Base-by-base conservation (phyloP, 495 filamentous ascomycete genomes). In the Talaromyces nanjingensis region DNA sequence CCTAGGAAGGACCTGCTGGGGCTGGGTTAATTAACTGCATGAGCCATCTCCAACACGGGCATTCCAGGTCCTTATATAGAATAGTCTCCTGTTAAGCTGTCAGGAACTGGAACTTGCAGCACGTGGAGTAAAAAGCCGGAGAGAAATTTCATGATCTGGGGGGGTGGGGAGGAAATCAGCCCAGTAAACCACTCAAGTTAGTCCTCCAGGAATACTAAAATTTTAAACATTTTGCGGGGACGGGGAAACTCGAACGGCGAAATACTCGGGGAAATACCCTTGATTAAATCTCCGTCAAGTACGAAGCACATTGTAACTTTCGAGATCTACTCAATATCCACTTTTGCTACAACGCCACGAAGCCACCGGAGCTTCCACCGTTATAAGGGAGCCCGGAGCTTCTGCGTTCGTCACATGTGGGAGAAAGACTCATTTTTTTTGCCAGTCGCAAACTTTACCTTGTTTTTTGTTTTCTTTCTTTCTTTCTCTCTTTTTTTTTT, bases 171-270 rank as follows among this genome's bases (percentile, higher is more conserved):
- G 49, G 18, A 54, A 53, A 54, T 16, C 49, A 24, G 49, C 24
- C 18, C 6, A 24, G 47, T 53, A 22, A 14, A 22, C 7, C 6
- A 14, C 47, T 22, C 31, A 9, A 8, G 31, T 33, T 33, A 33
- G 7, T 53, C 18, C 49, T 54, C 49, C 49, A 54, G 49, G 18
- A 54, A 8, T 54, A 9, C 24, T 24, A 25, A 54, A 24, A 9
- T 8, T 54, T 22, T 54, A 54, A 54, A 54, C 49, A 54, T 54
- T 54, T 54, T 54, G 49, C 49, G 49, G 49, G 49, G 49, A 54
- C 49, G 49, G 49, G 49, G 49, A 54, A 54, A 54, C 24, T 22
- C 49, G 14, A 9, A 24, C 49, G 49, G 49, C 49, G 18, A 54
- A 54, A 54, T 54, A 24, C 4, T 22, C 49, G 49, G 49, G 8